These are phyloP conservation scores for Corymbia maculata DNA, from an alignment of 345 rosid genomes.

Conservation along the genomic window DNA sequence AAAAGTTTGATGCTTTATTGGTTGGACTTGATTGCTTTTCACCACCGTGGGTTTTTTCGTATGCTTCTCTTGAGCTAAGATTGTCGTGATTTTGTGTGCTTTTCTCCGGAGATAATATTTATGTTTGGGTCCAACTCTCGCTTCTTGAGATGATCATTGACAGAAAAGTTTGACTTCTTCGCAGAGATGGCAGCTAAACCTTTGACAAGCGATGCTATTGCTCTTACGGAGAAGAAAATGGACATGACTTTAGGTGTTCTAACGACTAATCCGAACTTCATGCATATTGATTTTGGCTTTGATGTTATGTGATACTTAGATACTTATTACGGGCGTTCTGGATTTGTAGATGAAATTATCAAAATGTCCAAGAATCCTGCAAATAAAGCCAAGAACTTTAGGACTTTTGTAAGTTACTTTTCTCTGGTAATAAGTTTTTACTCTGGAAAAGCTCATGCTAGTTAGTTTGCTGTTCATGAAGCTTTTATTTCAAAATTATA, in stretches of 20 bases:
- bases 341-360: slow-evolving; percentile 56
- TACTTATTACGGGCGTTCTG: not conserved
- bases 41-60: not conserved
- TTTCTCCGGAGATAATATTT: not conserved
- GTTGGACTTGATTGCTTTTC: not conserved
- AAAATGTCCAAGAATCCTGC: slow-evolving; percentile 62
- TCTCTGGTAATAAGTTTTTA: not conserved
- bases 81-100: not conserved
- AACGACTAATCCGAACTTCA: not conserved
- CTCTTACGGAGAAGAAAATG: slow-evolving; percentile 82
- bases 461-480: not conserved
- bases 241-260: slow-evolving; percentile 74
- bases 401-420: slow-evolving; percentile 31
- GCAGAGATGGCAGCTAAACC: slow-evolving; percentile 54
- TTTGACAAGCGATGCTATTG: slow-evolving; percentile 67
- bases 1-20: not conserved
- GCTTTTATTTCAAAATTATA: not conserved
- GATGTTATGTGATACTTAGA: not conserved
- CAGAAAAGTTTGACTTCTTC: not conserved
- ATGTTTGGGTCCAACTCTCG: not conserved
- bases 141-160: not conserved
- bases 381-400: slow-evolving; percentile 33
- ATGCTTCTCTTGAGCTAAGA: not conserved
- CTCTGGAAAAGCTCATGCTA: not conserved
- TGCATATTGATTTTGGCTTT: not conserved